phyloP scores from a whole-genome alignment of 1,284 basidiomycete species.

The Mrakiaceae sp. region DNA sequence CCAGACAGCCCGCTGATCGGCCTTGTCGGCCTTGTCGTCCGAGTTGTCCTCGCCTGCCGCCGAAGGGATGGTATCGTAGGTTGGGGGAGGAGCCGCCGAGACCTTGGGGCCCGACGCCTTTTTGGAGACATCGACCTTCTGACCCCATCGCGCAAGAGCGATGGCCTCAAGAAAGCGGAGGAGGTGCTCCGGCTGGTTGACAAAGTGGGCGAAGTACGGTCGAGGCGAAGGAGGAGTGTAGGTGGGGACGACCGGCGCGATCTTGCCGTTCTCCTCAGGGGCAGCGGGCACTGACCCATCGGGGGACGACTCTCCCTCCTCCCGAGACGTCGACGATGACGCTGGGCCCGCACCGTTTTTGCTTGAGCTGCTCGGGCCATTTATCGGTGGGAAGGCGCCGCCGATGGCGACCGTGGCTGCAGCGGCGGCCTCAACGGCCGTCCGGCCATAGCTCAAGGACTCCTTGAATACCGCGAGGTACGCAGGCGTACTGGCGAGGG shows the following conservation, averaged over 20 bases:
- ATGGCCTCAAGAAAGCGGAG: slow-evolving; percentile 81
- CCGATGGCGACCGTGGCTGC: slow-evolving; percentile 4
- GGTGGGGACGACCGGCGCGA: slow-evolving; percentile 10
- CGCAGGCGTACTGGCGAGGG: neutral
- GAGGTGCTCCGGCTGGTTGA: slow-evolving; percentile 76
- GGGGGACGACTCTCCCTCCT: too few relatives aligned
- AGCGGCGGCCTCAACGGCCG: slow-evolving; percentile 7
- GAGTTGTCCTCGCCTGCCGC: slow-evolving; percentile 24
- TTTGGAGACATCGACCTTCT: slow-evolving; percentile 45
- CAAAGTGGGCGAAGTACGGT: slow-evolving; percentile 87
- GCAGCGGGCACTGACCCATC: neutral
- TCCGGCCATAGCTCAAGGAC: slow-evolving; percentile 1
- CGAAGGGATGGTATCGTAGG: slow-evolving; percentile 5
- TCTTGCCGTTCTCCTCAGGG: neutral
- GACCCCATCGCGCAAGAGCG: slow-evolving; percentile 67
- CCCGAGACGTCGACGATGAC: neutral
- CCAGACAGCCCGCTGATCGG: slow-evolving; percentile 81
- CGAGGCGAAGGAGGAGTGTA: slow-evolving; percentile 64
- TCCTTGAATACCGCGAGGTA: slow-evolving; percentile 13
- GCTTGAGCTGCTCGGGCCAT: neutral
- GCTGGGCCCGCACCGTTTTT: neutral
- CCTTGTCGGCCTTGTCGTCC: slow-evolving; percentile 44
- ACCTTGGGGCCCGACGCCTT: slow-evolving; percentile 16
- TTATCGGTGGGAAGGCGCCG: neutral
- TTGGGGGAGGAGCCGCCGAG: slow-evolving; percentile 17